Conservation (phyloP, 768 basidiomycete species). For the Sistotremastrum suecicum region DNA sequence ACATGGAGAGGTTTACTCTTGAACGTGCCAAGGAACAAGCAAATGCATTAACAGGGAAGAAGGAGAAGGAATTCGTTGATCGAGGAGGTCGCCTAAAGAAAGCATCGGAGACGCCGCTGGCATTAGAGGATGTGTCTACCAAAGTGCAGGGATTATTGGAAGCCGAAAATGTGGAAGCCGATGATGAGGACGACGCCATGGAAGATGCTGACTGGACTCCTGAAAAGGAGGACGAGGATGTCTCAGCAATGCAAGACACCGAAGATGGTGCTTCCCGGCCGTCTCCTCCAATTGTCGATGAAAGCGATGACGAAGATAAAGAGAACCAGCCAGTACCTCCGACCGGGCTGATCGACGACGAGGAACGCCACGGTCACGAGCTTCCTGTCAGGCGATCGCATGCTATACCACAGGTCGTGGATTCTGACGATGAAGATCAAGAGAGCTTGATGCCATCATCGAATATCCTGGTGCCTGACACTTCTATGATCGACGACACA, state of each 20-base stretch:
- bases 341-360: neutral
- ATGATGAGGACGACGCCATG: constrained; percentile 4
- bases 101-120: neutral
- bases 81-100: constrained; percentile 6
- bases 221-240: neutral
- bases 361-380: neutral
- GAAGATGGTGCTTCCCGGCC: neutral
- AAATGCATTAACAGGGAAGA: constrained; percentile 5
- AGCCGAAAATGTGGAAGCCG: constrained; percentile 5
- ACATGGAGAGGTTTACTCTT: neutral
- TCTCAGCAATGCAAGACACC: neutral
- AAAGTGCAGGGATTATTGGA: constrained; percentile 2
- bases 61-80: constrained; percentile 9
- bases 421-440: constrained; percentile 4
- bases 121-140: neutral
- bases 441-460: too few relatives aligned
- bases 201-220: neutral
- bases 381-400: too few relatives aligned
- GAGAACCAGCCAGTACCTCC: neutral
- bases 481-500: too few relatives aligned
- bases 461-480: too few relatives aligned
- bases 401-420: neutral
- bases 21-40: constrained; percentile 1
- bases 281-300: constrained; percentile 1
- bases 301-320: constrained; percentile 4